Conservation (phyloP, 495 filamentous ascomycete genomes). For the Daldinia grandis region DNA sequence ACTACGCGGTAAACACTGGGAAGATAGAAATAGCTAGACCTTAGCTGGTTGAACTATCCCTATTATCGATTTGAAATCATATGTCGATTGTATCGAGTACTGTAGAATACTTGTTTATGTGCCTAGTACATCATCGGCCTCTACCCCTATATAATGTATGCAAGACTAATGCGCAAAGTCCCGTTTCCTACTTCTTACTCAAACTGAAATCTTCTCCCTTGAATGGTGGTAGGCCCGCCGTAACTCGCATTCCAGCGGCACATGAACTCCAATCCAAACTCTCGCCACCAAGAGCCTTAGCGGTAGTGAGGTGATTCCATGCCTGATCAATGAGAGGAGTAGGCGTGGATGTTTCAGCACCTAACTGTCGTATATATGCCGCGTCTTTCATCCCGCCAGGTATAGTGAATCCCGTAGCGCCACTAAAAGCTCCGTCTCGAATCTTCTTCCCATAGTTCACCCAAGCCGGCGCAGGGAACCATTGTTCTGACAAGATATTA, state of each 20-base stretch:
- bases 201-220: constrained; percentile 14
- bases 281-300: constrained; percentile 14
- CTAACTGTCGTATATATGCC: constrained; percentile 14
- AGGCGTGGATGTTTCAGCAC: constrained; percentile 18
- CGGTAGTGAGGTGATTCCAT: constrained; percentile 14
- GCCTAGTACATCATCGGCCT: too few species aligned
- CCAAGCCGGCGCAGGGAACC: neutral
- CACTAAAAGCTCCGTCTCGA: neutral
- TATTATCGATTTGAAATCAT: too few species aligned
- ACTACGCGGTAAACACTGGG: too few species aligned
- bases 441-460: neutral
- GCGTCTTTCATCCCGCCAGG: constrained; percentile 21
- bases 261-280: constrained; percentile 20
- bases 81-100: too few species aligned
- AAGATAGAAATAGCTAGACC: too few species aligned
- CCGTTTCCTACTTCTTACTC: neutral
- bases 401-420: neutral
- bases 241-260: constrained; percentile 19
- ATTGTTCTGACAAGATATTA: neutral
- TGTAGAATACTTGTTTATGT: too few species aligned
- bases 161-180: too few species aligned
- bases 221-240: constrained; percentile 14
- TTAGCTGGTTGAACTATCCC: too few species aligned
- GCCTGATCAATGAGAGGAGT: constrained; percentile 19
- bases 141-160: neutral